These are phyloP conservation scores for Lantana camara DNA, from an alignment of 257 asterid species.

Conservation along the genomic window DNA sequence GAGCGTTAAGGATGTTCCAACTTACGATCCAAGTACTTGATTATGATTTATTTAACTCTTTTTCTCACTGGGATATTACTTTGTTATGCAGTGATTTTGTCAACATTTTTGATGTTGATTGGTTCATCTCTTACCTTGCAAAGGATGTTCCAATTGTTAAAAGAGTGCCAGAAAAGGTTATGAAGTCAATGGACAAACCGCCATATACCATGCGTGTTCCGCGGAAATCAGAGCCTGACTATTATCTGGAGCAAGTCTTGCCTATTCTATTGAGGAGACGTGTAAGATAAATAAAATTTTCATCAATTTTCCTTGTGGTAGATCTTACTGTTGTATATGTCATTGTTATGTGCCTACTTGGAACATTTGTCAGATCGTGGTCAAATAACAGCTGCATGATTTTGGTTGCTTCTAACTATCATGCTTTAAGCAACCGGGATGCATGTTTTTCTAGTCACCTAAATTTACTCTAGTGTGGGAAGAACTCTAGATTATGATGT, in stretches of 20 bases:
- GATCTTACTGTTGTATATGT: not conserved
- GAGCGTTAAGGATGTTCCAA: slow-evolving; percentile 3
- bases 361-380: not conserved
- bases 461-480: no score
- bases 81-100: slow-evolving; percentile 78
- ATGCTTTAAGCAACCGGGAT: no score
- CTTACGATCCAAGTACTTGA: slow-evolving; percentile 2
- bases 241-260: slow-evolving; percentile 92
- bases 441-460: no score
- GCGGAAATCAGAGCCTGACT: slow-evolving; percentile 94
- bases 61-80: slow-evolving; percentile 32
- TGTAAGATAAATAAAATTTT: slow-evolving; percentile 57
- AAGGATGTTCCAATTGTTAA: slow-evolving; percentile 85
- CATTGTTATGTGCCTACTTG: slow-evolving; percentile 9
- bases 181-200: slow-evolving; percentile 98
- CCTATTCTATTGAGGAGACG: slow-evolving; percentile 90
- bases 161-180: slow-evolving; percentile 94
- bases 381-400: slow-evolving; percentile 7
- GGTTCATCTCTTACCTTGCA: slow-evolving; percentile 94
- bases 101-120: slow-evolving; percentile 85
- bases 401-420: no score
- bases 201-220: slow-evolving; percentile 99
- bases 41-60: slow-evolving; percentile 14
- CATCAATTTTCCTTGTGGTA: slow-evolving; percentile 13
- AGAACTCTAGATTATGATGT: no score